Percentiles rank a stretch among this genome's conserved stretches.
Conservation (phyloP, 225 moss, liverwort and hornwort species). For the Bryoerythrophyllum caledonicum region DNA sequence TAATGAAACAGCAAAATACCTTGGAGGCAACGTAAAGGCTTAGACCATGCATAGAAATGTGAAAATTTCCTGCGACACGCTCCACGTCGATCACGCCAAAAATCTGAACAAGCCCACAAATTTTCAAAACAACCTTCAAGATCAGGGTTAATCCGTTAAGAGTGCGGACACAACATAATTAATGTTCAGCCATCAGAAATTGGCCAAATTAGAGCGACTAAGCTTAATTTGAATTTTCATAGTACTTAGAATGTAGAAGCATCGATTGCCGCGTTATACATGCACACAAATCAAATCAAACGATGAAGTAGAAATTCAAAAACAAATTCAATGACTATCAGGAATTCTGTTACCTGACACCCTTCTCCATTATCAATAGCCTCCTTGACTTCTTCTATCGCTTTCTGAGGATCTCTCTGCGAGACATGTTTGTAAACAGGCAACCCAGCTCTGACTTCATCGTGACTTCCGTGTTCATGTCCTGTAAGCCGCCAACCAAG, state of each 20-base stretch:
- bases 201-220: background rate
- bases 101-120: conserved; percentile 50
- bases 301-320: background rate
- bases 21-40: conserved; percentile 75
- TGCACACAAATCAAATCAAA: background rate
- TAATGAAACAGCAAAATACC: conserved; percentile 34
- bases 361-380: conserved; percentile 77
- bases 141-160: background rate
- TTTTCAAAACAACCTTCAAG: background rate
- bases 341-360: conserved; percentile 64
- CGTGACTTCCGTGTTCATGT: conserved; percentile 39
- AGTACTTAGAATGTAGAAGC: background rate
- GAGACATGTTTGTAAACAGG: conserved; percentile 34
- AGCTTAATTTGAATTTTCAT: background rate
- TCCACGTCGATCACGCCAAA: conserved; percentile 91
- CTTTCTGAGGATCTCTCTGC: conserved; percentile 57
- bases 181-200: background rate
- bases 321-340: background rate
- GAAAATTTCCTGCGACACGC: conserved; percentile 91
- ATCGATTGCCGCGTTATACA: background rate
- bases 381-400: conserved; percentile 65
- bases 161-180: no score
- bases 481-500: conserved; percentile 28
- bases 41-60: conserved; percentile 90
- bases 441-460: conserved; percentile 22